Conservation (phyloP, 495 filamentous ascomycete species). For the Hypoxylon intermedium region DNA sequence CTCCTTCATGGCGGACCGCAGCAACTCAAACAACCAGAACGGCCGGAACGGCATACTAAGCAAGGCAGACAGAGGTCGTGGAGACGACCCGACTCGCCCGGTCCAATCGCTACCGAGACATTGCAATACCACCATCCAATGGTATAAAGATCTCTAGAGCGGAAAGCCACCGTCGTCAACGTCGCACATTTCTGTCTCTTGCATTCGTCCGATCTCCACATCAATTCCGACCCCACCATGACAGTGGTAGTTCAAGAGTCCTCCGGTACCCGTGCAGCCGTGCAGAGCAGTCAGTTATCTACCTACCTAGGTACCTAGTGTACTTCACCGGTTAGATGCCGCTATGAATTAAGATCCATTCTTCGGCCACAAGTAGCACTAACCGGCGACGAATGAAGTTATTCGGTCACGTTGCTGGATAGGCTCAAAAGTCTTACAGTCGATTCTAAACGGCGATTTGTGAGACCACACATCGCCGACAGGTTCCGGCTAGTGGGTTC, state of each 20-base stretch:
- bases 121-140: not conserved
- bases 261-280: constrained; percentile 8
- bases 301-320: too few relatives aligned
- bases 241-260: constrained; percentile 8
- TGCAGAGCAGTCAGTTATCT: too few relatives aligned
- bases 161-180: not conserved
- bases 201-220: not conserved
- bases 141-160: not conserved
- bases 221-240: constrained; percentile 3
- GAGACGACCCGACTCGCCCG: constrained; percentile 28
- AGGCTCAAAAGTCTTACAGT: not conserved
- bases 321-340: too few relatives aligned
- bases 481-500: constrained; percentile 1
- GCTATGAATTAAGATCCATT: too few relatives aligned
- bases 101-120: constrained; percentile 9
- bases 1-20: constrained; percentile 5
- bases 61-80: constrained; percentile 8
- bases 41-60: constrained; percentile 1
- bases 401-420: too few relatives aligned
- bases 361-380: too few relatives aligned
- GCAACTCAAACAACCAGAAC: not conserved
- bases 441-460: constrained; percentile 1
- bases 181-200: constrained; percentile 4
- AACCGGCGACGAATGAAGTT: too few relatives aligned
- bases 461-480: not conserved